These are phyloP conservation scores for Geotrichum phurueaensis DNA, from an alignment of 1,139 yeast genomes.

Conservation along the genomic window DNA sequence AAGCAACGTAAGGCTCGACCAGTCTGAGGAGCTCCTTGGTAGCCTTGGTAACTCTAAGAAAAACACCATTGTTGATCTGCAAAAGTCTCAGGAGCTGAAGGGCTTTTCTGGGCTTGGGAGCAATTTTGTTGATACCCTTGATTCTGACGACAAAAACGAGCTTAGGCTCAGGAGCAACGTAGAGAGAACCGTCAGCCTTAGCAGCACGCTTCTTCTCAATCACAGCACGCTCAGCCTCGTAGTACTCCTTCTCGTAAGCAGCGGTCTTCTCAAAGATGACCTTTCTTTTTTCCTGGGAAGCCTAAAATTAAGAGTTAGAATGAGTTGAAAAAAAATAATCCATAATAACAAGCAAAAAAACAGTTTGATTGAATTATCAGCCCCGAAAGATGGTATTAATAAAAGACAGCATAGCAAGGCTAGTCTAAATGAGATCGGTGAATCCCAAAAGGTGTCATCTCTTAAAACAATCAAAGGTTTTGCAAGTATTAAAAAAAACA, in stretches of 20 bases:
- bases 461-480: slow-evolving; percentile 3
- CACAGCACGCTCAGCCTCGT: slow-evolving; percentile 88
- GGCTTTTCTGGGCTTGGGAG: slow-evolving; percentile 99
- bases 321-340: background rate
- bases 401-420: slow-evolving; percentile 75
- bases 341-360: background rate
- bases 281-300: slow-evolving; percentile 57
- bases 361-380: slow-evolving; percentile 49
- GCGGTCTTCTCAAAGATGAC: slow-evolving; percentile 96
- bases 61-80: slow-evolving; percentile 98
- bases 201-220: slow-evolving; percentile 94
- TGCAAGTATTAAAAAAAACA: slow-evolving; percentile 19
- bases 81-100: slow-evolving; percentile 95
- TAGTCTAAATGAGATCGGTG: slow-evolving; percentile 26
- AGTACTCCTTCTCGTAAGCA: slow-evolving; percentile 96
- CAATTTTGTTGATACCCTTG: slow-evolving; percentile 99
- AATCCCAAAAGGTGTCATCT: slow-evolving; percentile 17
- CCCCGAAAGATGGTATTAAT: slow-evolving; percentile 99
- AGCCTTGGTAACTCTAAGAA: slow-evolving; percentile 97
- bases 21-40: slow-evolving; percentile 93
- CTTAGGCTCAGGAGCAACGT: slow-evolving; percentile 95
- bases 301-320: background rate
- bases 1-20: slow-evolving; percentile 98
- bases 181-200: slow-evolving; percentile 73
- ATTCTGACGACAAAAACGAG: slow-evolving; percentile 96